Evolutionary conservation across 345 rosid species (phyloP).

Genomic region (Citrus unshiu): DNA sequence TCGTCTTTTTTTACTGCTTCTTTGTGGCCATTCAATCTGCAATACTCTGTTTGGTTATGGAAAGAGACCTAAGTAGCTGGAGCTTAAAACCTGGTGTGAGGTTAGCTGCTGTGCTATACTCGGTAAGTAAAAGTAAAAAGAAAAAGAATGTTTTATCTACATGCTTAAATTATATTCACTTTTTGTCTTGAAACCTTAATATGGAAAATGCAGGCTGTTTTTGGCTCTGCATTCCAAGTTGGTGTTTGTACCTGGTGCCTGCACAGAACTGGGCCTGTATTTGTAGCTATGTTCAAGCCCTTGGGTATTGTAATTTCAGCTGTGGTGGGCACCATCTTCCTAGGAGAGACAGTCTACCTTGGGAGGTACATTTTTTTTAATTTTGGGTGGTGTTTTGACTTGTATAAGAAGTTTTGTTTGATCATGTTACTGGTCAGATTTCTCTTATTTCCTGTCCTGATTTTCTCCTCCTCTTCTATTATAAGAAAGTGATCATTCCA

Average conservation of each 20-base stretch:
- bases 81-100: conserved; percentile 32
- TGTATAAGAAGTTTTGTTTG: not conserved
- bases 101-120: conserved; percentile 35
- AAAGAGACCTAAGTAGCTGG: conserved; percentile 37
- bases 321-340: conserved; percentile 38
- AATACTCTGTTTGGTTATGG: conserved; percentile 28
- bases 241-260: conserved; percentile 59
- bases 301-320: conserved; percentile 53
- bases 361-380: conserved; percentile 41
- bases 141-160: not conserved
- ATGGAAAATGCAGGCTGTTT: conserved; percentile 27
- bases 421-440: not conserved
- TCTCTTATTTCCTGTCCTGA: not conserved
- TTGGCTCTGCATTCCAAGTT: conserved; percentile 62
- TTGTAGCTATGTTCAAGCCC: conserved; percentile 71
- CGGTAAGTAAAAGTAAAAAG: conserved; percentile 26
- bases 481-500: not conserved
- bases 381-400: not conserved
- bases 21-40: conserved; percentile 52
- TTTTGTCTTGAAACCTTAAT: not conserved
- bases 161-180: not conserved
- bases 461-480: not conserved
- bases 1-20: conserved; percentile 45
- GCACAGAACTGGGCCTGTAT: conserved; percentile 57
- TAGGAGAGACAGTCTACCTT: conserved; percentile 50